Evolutionary conservation across 1,284 basidiomycete species (phyloP).

Genomic region (Sporisorium sorghi): DNA sequence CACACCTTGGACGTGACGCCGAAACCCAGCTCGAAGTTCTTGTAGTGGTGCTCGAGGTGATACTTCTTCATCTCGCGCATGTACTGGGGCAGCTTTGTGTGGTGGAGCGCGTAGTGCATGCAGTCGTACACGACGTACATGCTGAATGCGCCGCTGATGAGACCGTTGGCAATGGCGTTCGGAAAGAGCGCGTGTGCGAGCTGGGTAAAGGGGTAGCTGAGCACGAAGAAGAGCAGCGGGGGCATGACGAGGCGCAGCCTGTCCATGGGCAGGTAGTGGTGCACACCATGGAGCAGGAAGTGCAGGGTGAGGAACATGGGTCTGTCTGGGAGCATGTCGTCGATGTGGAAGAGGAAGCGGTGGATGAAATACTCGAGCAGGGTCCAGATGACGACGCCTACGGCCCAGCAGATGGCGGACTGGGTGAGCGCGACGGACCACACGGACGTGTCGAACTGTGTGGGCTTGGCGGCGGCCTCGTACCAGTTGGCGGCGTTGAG

Average conservation of each 20-base stretch:
- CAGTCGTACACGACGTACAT: constrained; percentile 79
- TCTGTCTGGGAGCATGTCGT: constrained; percentile 86
- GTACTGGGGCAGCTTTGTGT: constrained; percentile 79
- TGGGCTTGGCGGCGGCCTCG: constrained; percentile 72
- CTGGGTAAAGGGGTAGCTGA: constrained; percentile 88
- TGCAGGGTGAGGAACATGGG: constrained; percentile 85
- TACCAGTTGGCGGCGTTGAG: constrained; percentile 61
- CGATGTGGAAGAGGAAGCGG: constrained; percentile 97
- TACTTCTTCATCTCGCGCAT: constrained; percentile 94
- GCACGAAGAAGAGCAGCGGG: constrained; percentile 81
- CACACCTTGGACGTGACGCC: constrained; percentile 95
- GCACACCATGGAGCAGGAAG: constrained; percentile 94
- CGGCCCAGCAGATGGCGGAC: constrained; percentile 76
- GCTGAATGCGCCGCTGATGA: constrained; percentile 88
- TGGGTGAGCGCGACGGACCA: constrained; percentile 49
- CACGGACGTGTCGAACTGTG: constrained; percentile 56
- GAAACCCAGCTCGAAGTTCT: constrained; percentile 94
- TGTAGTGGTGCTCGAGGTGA: constrained; percentile 93
- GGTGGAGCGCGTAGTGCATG: constrained; percentile 69
- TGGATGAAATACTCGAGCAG: constrained; percentile 94
- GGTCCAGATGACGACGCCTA: constrained; percentile 92
- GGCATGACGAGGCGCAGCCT: constrained; percentile 91
- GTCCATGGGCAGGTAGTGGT: constrained; percentile 98
- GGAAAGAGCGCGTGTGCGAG: constrained; percentile 89
- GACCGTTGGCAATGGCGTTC: constrained; percentile 83